A percentile compares a stretch with the other conserved stretches of the same genome.
phyloP scores from a whole-genome alignment of 768 basidiomycete genomes.

The Xerocomellus dryophilus region DNA sequence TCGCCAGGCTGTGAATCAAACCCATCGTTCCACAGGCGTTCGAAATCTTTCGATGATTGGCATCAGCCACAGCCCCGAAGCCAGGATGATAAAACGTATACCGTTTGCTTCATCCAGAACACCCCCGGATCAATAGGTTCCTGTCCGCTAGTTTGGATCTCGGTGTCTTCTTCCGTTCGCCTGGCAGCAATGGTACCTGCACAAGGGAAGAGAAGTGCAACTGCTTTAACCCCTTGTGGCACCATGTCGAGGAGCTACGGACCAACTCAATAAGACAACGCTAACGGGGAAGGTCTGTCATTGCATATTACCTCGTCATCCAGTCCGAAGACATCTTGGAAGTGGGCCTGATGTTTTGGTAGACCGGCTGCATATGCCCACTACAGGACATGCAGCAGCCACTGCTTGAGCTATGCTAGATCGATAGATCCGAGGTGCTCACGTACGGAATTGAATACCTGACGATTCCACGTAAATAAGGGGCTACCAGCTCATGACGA shows the following conservation, averaged over 20 bases:
- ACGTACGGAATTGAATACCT: conserved; percentile 35
- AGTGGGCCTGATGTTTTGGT: conserved; percentile 45
- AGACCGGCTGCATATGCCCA: conserved; percentile 74
- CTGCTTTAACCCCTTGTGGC: conserved; percentile 72
- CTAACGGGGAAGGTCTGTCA: neutral
- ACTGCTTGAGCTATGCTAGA: neutral
- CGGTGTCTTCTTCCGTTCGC: conserved; percentile 57
- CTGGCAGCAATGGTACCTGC: conserved; percentile 47
- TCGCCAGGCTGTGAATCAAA: conserved; percentile 77
- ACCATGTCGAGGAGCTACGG: conserved; percentile 67
- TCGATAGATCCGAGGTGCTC: neutral
- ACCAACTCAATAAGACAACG: neutral
- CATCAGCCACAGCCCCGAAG: neutral
- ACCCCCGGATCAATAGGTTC: conserved; percentile 58
- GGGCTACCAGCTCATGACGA: neutral
- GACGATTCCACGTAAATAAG: conserved; percentile 4
- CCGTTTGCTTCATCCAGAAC: conserved; percentile 91
- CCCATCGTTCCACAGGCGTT: conserved; percentile 92
- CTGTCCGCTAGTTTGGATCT: conserved; percentile 45
- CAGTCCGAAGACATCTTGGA: conserved; percentile 71
- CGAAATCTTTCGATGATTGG: conserved; percentile 47
- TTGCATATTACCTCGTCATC: conserved; percentile 53
- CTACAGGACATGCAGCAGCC: conserved; percentile 29
- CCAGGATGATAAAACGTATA: conserved; percentile 29
- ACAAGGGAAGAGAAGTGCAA: conserved; percentile 83